These are phyloP conservation scores for Lachancea kluyveri DNA, from an alignment of 805 yeast species.

Conservation along the genomic window DNA sequence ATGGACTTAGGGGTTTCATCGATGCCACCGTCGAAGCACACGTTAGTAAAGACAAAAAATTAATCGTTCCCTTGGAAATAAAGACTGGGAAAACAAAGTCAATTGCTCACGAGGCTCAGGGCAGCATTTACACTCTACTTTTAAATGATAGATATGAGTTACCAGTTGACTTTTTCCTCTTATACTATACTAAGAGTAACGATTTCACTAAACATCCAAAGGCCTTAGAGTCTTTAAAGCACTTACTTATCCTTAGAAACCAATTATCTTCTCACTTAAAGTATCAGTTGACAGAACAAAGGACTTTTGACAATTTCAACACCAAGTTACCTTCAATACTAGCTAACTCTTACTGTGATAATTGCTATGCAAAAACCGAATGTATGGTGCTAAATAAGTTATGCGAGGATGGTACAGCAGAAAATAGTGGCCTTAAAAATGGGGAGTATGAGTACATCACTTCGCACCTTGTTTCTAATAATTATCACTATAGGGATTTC, in stretches of 20 bases:
- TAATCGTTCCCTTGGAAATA: slow-evolving; percentile 76
- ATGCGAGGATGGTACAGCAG: slow-evolving; percentile 51
- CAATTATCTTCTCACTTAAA: slow-evolving; percentile 53
- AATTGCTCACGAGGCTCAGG: slow-evolving; percentile 77
- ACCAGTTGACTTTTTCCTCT: slow-evolving; percentile 54
- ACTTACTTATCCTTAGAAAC: slow-evolving; percentile 69
- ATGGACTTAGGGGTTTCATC: slow-evolving; percentile 82
- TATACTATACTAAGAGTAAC: slow-evolving; percentile 66
- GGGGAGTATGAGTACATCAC: slow-evolving; percentile 46
- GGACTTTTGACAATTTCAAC: slow-evolving; percentile 1
- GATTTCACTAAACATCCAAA: slow-evolving; percentile 51
- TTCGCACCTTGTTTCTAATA: slow-evolving; percentile 36
- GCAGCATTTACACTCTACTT: slow-evolving; percentile 71
- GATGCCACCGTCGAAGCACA: slow-evolving; percentile 78
- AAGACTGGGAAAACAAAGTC: slow-evolving; percentile 71
- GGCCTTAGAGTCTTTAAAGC: slow-evolving; percentile 50
- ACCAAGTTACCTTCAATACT: slow-evolving; percentile 49
- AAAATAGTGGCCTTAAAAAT: slow-evolving; percentile 44
- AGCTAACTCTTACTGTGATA: slow-evolving; percentile 49
- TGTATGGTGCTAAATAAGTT: slow-evolving; percentile 65
- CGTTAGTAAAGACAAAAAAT: slow-evolving; percentile 37
- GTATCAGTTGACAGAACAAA: slow-evolving; percentile 30
- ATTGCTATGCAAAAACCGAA: slow-evolving; percentile 47
- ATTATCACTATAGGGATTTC: slow-evolving; percentile 41
- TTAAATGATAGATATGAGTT: slow-evolving; percentile 74